Conservation (phyloP, 2,329 filamentous ascomycete species). For the Hypoxylon sp. region DNA sequence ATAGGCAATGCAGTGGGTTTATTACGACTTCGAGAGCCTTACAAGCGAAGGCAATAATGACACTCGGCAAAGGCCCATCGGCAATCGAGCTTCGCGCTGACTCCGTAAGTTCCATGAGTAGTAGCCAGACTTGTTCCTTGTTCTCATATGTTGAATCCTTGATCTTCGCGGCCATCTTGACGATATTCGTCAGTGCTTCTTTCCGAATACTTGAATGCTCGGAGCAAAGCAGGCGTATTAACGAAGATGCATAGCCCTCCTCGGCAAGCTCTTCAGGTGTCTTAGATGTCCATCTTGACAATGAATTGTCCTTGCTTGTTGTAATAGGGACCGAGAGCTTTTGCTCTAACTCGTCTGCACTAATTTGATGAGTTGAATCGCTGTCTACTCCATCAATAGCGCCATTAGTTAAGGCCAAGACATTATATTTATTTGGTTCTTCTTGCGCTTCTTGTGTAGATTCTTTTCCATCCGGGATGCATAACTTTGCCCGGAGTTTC, state of each 20-base stretch:
- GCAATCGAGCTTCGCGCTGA: slow-evolving; percentile 73
- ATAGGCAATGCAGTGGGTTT: slow-evolving; percentile 85
- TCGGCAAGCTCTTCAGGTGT: slow-evolving; percentile 84
- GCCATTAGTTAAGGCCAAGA: background rate
- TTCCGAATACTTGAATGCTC: slow-evolving; percentile 81
- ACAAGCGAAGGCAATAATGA: slow-evolving; percentile 82
- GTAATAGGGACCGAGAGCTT: slow-evolving; percentile 66
- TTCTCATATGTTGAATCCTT: slow-evolving; percentile 81
- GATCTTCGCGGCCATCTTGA: slow-evolving; percentile 74
- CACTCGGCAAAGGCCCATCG: slow-evolving; percentile 75
- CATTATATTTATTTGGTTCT: background rate
- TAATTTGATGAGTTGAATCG: slow-evolving; percentile 47
- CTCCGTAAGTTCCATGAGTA: slow-evolving; percentile 85
- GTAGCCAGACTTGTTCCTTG: slow-evolving; percentile 82
- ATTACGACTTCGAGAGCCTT: slow-evolving; percentile 78
- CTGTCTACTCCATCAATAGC: slow-evolving; percentile 6
- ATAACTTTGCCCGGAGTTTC: slow-evolving; percentile 56
- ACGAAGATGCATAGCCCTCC: slow-evolving; percentile 77
- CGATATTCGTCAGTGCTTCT: slow-evolving; percentile 80
- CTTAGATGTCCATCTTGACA: slow-evolving; percentile 80
- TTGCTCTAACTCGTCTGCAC: slow-evolving; percentile 64
- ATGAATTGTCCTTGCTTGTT: slow-evolving; percentile 65
- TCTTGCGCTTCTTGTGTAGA: slow-evolving; percentile 5
- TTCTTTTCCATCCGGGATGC: slow-evolving; percentile 42
- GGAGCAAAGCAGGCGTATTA: slow-evolving; percentile 84